Evolutionary conservation across 148 eudicot species (phyloP).

Genomic region (Agrostemma githago): DNA sequence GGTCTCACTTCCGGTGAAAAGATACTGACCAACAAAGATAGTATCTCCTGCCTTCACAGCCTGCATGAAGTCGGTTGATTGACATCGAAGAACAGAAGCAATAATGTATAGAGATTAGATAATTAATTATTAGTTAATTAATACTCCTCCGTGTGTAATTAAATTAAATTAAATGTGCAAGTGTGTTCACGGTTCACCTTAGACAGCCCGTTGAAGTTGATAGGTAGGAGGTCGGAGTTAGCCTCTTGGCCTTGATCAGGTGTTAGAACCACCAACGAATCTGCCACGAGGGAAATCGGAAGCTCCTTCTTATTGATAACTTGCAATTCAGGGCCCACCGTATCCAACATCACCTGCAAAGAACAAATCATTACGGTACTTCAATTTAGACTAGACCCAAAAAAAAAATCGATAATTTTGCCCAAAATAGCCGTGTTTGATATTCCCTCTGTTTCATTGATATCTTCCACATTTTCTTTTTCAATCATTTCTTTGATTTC

Average conservation of each 20-base stretch:
- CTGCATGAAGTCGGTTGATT: slow-evolving; percentile 39
- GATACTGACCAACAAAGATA: slow-evolving; percentile 85
- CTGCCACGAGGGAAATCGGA: slow-evolving; percentile 53
- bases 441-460: too few species aligned
- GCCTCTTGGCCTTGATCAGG: slow-evolving; percentile 66
- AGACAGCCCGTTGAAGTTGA: slow-evolving; percentile 59
- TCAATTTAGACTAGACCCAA: too few species aligned
- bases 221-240: slow-evolving; percentile 57
- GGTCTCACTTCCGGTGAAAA: slow-evolving; percentile 92
- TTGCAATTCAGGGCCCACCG: slow-evolving; percentile 78
- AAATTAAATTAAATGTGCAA: not conserved
- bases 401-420: too few species aligned
- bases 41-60: slow-evolving; percentile 95
- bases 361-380: not conserved
- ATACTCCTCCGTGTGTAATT: not conserved
- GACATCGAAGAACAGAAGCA: slow-evolving; percentile 12
- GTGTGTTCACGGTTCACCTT: slow-evolving; percentile 27
- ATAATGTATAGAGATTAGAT: not conserved
- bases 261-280: slow-evolving; percentile 49
- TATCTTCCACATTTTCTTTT: too few species aligned
- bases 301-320: slow-evolving; percentile 52
- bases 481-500: too few species aligned
- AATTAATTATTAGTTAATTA: too few species aligned
- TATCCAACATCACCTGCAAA: slow-evolving; percentile 74
- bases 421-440: too few species aligned